A percentile compares a stretch with the other conserved stretches of the same genome.
Conservation (phyloP, 2,329 filamentous ascomycete genomes). For the Diaporthe nobilis region DNA sequence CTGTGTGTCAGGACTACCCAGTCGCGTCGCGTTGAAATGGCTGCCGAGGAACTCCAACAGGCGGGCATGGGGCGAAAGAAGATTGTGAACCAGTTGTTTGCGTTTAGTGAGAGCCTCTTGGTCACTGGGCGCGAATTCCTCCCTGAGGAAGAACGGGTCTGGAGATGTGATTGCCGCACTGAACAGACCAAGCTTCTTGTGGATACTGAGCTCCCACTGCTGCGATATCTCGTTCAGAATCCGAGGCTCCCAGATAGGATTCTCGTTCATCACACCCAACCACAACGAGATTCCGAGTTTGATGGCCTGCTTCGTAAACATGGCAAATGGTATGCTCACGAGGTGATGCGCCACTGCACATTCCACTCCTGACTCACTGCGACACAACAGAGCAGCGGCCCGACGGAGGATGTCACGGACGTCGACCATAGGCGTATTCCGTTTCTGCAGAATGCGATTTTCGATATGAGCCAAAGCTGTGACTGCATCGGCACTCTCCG, state of each 20-base stretch:
- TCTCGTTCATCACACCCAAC: constrained; percentile 97
- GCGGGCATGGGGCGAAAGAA: constrained; percentile 88
- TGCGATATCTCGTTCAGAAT: constrained; percentile 89
- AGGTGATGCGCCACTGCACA: constrained; percentile 87
- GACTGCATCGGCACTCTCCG: constrained; percentile 70
- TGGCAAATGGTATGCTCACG: constrained; percentile 90
- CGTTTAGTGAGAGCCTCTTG: constrained; percentile 79
- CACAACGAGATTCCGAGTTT: constrained; percentile 96
- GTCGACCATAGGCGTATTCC: constrained; percentile 79
- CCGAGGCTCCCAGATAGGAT: constrained; percentile 87
- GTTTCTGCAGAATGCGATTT: constrained; percentile 76
- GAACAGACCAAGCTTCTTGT: constrained; percentile 85
- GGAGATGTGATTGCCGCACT: constrained; percentile 76
- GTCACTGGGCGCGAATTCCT: constrained; percentile 94
- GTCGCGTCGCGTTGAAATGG: constrained; percentile 93
- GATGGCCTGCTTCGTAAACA: constrained; percentile 96
- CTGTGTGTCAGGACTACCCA: constrained; percentile 86
- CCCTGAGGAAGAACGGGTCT: constrained; percentile 91
- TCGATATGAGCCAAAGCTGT: constrained; percentile 82
- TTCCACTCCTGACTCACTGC: constrained; percentile 77
- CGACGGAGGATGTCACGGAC: constrained; percentile 86
- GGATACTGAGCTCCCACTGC: constrained; percentile 90
- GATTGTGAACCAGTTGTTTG: constrained; percentile 84
- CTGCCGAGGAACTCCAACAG: constrained; percentile 92
- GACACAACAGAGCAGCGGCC: constrained; percentile 89